Conservation (phyloP, 2,329 filamentous ascomycete species). For the Penicillium hesseltinei region DNA sequence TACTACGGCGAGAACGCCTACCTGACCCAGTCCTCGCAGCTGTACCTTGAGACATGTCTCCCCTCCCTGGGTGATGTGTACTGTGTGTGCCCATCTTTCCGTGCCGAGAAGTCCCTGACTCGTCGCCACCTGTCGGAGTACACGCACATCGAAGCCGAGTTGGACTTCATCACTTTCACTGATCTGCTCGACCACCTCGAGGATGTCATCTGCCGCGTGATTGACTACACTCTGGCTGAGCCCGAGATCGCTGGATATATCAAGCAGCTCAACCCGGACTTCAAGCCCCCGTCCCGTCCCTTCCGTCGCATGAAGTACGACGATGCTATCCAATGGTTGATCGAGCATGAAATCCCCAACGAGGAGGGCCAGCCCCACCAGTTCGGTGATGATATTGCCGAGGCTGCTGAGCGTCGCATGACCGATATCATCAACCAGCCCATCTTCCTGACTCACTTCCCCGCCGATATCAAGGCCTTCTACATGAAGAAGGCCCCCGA, state of each 20-base stretch:
- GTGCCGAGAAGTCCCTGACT: conserved; percentile 92
- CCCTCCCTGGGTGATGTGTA: conserved; percentile 92
- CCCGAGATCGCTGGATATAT: conserved; percentile 70
- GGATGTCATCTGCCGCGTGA: conserved; percentile 79
- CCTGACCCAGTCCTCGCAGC: conserved; percentile 93
- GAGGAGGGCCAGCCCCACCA: conserved; percentile 86
- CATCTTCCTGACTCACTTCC: conserved; percentile 97
- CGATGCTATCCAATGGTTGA: conserved; percentile 92
- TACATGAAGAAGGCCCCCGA: conserved; percentile 91
- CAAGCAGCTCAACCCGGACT: conserved; percentile 86
- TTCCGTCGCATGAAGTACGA: conserved; percentile 94
- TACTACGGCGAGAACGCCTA: conserved; percentile 91
- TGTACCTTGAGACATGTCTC: conserved; percentile 94
- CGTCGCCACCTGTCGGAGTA: conserved; percentile 94
- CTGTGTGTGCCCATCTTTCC: conserved; percentile 98
- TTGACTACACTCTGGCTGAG: conserved; percentile 74
- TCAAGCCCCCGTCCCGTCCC: conserved; percentile 75
- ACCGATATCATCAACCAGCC: conserved; percentile 94
- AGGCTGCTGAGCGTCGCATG: conserved; percentile 95
- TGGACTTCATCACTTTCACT: conserved; percentile 92
- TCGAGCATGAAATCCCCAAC: conserved; percentile 85
- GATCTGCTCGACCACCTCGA: conserved; percentile 88
- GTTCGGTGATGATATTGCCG: conserved; percentile 97
- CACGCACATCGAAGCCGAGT: conserved; percentile 92
- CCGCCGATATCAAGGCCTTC: conserved; percentile 95